Evolutionary conservation across 106 monocot species (phyloP), one percentile per base, ranked within the genome.

Genomic region (Dendrobium huoshanense): DNA sequence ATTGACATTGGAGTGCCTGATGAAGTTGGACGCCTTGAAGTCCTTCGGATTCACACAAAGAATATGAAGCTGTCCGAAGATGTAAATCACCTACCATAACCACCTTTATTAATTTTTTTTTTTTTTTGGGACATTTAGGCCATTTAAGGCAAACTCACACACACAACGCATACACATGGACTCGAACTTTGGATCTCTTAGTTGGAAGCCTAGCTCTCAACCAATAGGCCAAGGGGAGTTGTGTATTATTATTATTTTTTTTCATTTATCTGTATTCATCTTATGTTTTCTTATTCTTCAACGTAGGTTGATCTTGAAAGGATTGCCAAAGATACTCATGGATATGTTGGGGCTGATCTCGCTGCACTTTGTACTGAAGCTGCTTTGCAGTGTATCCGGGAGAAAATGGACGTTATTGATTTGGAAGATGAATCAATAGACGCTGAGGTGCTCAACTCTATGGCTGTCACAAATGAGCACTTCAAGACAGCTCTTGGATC

Each of bases 1-100:
- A 96, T 96, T 64, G 93, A 96, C 78, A 96, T 93, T 78, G 96
- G 96, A 31, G 96, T 96, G 20, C 93, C 93, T 25, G 96, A 96
- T 87, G 96, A 91, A 87, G 81, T 91, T 85, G 93, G 96, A 16
- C 85, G 96, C 41, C 87, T 96, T 4, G 96, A 96, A 77, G 93
- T 96, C 55, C 93, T 96, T n/a, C 91, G 96, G 37, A 96, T 96
- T 78, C 96, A 96, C 47, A 96, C 96, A 18, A 96, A 96, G 85
- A 96, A 93, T 86, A 96, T 96, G 96, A 96, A 96, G 80, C 86
- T 95, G 8, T 80, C 95, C 68, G 96, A 96, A 77, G 96, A 93
- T 88, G 96, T 93, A 83, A 87, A 58, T 72, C 0, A 58, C n/a
- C 43, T 73, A n/a, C 75, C 4, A 15, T 74, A 45, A 31, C 29